Evolutionary conservation across 257 asterid species (phyloP), one percentile per base, ranked within the genome.

Genomic region (Thymus quinquecostatus): DNA sequence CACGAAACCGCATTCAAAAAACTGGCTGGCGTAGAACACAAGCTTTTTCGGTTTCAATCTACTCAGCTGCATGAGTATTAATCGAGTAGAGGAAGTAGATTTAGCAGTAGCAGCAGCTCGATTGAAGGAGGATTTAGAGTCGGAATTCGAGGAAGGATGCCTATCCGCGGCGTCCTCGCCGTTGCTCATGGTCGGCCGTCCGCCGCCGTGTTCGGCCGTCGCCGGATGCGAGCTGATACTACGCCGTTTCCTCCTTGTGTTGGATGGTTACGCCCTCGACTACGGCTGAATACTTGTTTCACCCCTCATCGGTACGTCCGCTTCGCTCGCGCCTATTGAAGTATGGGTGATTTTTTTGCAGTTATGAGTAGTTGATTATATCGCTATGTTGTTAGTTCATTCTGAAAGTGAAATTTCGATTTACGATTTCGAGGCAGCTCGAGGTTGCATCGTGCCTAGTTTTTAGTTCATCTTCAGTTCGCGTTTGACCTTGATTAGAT

Each of bases 61-160:
- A 57, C 40, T 71, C 66, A 70, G 79, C 89, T 87, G 92, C 82
- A 84, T 83, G 87, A 85, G 80, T 82, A 77, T 81, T 64, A 66
- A 63, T 67, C 80, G 66, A 59, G 82, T 44, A 43, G 48, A 43
- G 8, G 48, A 55, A 71, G 77, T 43, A 61, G 68, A 55, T 48
- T 64, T 57, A 70, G 59, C 56, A 68, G 61, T 68, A 64, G 63
- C 65, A 44, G 73, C 10, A 9, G 13, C 60, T 21, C 74, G 63
- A 47, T 50, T 64, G 27, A 38, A 21, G 55, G 69, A 36, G 36
- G 58, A 50, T 10, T 54, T 77, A 77, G 68, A 68, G 33, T 59
- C 67, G 80, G 60, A 69, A 73, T 77, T 81, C 62, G 72, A 69
- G 43, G 77, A 69, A 33, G 58, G 32, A 78, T 71, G 78, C 86